Evolutionary conservation across 768 basidiomycete genomes (phyloP).

Genomic region (Serendipita indica): DNA sequence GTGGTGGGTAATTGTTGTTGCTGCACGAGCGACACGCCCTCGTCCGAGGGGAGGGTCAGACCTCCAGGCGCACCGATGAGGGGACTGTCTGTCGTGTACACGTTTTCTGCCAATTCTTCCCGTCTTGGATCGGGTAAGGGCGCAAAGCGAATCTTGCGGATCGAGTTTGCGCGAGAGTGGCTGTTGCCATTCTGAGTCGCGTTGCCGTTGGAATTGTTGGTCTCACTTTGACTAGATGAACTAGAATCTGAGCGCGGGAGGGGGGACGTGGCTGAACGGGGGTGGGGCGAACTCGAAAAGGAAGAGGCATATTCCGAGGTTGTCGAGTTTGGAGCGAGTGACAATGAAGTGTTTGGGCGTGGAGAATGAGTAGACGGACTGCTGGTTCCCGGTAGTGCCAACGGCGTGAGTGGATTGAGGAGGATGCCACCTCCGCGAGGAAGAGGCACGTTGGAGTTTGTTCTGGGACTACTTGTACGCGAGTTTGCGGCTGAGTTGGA

Average conservation of each 20-base stretch:
- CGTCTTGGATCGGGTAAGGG: slow-evolving; percentile 68
- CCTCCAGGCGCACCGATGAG: not conserved
- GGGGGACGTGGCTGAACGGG: not conserved
- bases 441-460: too few species aligned
- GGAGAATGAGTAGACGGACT: not conserved
- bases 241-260: not conserved
- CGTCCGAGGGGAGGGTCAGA: not conserved
- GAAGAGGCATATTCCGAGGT: not conserved
- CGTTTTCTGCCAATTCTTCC: slow-evolving; percentile 31
- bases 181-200: not conserved
- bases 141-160: slow-evolving; percentile 53
- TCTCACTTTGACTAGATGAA: not conserved
- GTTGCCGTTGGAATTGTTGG: not conserved
- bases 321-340: not conserved
- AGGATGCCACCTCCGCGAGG: not conserved
- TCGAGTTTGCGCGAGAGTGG: slow-evolving; percentile 12
- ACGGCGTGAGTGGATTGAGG: not conserved
- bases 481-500: too few species aligned
- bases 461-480: too few species aligned
- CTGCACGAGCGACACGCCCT: too few species aligned
- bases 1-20: too few species aligned
- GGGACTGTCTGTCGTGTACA: slow-evolving; percentile 19
- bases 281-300: not conserved
- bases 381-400: not conserved
- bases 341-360: too few species aligned